Conservation (phyloP, 1,284 basidiomycete genomes). For the Ceratobasidium sp. region DNA sequence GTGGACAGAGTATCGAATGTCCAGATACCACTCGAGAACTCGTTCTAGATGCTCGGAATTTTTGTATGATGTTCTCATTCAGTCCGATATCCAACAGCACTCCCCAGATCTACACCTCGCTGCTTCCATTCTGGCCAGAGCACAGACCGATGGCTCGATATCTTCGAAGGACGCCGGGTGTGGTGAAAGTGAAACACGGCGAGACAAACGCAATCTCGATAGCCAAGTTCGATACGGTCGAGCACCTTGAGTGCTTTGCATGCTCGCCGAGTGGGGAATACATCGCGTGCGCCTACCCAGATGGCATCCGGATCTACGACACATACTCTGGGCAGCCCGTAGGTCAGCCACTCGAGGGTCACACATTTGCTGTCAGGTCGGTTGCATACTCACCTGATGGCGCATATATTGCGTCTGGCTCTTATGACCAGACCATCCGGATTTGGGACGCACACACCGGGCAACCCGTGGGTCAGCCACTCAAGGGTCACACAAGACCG, state of each 20-base stretch:
- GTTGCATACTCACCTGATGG: background rate
- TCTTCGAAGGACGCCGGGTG: background rate
- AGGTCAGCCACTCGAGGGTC: background rate
- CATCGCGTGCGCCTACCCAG: constrained; percentile 8
- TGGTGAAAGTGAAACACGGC: background rate
- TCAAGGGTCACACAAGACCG: too few species aligned
- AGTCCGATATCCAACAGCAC: background rate
- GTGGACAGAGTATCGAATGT: background rate
- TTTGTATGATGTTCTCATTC: background rate
- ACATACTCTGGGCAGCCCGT: too few species aligned
- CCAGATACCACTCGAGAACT: background rate
- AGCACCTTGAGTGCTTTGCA: too few species aligned
- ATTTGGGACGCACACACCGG: background rate
- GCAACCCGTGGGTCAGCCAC: too few species aligned
- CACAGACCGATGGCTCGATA: background rate
- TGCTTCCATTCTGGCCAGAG: background rate
- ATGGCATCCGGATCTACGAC: background rate
- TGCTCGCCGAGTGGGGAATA: background rate
- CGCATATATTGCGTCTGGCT: background rate
- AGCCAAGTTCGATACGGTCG: too few species aligned
- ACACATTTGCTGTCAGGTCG: background rate
- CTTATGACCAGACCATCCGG: background rate
- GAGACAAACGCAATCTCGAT: too few species aligned
- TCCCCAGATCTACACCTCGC: constrained; percentile 1
- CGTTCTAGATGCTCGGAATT: background rate